These are phyloP conservation scores for Boletales sp. DNA, from an alignment of 768 basidiomycete species.

Conservation along the genomic window DNA sequence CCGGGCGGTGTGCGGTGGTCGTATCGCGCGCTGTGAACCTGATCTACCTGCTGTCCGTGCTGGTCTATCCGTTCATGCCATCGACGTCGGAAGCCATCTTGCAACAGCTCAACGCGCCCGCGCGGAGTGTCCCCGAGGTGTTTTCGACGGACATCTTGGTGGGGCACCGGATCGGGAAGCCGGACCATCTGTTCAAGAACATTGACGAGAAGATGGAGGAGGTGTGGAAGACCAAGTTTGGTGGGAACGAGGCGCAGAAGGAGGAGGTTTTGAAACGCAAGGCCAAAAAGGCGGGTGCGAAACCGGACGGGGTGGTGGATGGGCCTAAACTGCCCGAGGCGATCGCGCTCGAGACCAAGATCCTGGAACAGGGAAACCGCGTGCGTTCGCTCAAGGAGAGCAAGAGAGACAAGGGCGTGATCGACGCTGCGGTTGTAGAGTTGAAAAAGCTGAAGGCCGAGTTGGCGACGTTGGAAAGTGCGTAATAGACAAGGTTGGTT, in stretches of 20 bases:
- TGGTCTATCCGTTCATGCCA: slow-evolving; percentile 97
- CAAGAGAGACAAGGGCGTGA: slow-evolving; percentile 43
- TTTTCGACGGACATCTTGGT: slow-evolving; percentile 80
- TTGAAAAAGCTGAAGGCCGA: slow-evolving; percentile 67
- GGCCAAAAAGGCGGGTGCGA: slow-evolving; percentile 53
- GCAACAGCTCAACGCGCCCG: slow-evolving; percentile 83
- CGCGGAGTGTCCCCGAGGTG: slow-evolving; percentile 69
- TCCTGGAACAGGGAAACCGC: slow-evolving; percentile 69
- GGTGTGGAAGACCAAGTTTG: slow-evolving; percentile 76
- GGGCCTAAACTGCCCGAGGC: slow-evolving; percentile 73
- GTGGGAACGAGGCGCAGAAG: slow-evolving; percentile 51
- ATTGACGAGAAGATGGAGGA: slow-evolving; percentile 91
- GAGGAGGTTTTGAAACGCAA: slow-evolving; percentile 47
- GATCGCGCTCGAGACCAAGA: slow-evolving; percentile 66
- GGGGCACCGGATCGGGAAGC: slow-evolving; percentile 81
- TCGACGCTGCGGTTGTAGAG: slow-evolving; percentile 49
- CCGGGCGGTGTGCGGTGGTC: slow-evolving; percentile 85
- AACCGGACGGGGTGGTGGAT: slow-evolving; percentile 37
- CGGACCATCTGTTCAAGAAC: slow-evolving; percentile 89
- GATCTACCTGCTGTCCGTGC: slow-evolving; percentile 83
- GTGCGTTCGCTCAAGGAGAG: slow-evolving; percentile 66
- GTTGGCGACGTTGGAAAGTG: slow-evolving; percentile 28
- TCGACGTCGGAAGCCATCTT: slow-evolving; percentile 79
- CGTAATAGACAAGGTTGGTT: background rate
- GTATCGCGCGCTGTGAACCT: slow-evolving; percentile 87